Conservation (phyloP, 2,329 filamentous ascomycete genomes). For the Alternaria postmessia region DNA sequence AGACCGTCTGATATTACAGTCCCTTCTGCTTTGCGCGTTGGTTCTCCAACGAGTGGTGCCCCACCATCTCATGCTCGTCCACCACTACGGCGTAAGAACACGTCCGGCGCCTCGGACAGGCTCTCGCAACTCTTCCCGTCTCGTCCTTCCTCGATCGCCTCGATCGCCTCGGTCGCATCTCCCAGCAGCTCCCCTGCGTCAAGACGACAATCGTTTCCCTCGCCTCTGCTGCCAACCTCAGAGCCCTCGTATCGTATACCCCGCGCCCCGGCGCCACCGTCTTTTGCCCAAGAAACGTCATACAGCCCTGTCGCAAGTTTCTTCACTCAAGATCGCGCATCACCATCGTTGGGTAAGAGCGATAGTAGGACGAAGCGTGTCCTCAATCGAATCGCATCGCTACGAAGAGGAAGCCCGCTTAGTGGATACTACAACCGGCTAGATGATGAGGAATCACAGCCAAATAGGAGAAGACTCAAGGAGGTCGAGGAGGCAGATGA, state of each 20-base stretch:
- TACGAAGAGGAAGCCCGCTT: slow-evolving; percentile 30
- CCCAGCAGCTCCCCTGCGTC: slow-evolving; percentile 27
- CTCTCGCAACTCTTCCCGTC: slow-evolving; percentile 51
- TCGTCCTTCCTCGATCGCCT: slow-evolving; percentile 37
- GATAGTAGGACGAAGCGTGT: slow-evolving; percentile 40
- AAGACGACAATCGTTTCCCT: slow-evolving; percentile 41
- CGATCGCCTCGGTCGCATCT: slow-evolving; percentile 33
- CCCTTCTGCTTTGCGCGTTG: slow-evolving; percentile 42
- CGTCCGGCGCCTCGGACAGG: slow-evolving; percentile 42
- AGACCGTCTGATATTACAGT: slow-evolving; percentile 29
- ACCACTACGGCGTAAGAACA: slow-evolving; percentile 36
- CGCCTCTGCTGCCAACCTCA: slow-evolving; percentile 37
- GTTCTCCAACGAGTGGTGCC: slow-evolving; percentile 35
- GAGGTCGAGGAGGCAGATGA: slow-evolving; percentile 45
- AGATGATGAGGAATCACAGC: slow-evolving; percentile 41
- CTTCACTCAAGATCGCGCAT: slow-evolving; percentile 28
- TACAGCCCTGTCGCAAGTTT: slow-evolving; percentile 36
- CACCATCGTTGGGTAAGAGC: slow-evolving; percentile 26
- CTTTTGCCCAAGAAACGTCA: slow-evolving; percentile 40
- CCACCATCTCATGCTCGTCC: slow-evolving; percentile 31
- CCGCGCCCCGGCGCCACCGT: slow-evolving; percentile 42
- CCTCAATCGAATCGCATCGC: slow-evolving; percentile 42
- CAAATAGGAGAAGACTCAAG: slow-evolving; percentile 20
- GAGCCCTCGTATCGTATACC: slow-evolving; percentile 43
- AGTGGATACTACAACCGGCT: slow-evolving; percentile 41